A percentile compares a stretch with the other conserved stretches of the same genome.
phyloP scores from a whole-genome alignment of 768 basidiomycete species.

The Boletus rufocinnamomeus region DNA sequence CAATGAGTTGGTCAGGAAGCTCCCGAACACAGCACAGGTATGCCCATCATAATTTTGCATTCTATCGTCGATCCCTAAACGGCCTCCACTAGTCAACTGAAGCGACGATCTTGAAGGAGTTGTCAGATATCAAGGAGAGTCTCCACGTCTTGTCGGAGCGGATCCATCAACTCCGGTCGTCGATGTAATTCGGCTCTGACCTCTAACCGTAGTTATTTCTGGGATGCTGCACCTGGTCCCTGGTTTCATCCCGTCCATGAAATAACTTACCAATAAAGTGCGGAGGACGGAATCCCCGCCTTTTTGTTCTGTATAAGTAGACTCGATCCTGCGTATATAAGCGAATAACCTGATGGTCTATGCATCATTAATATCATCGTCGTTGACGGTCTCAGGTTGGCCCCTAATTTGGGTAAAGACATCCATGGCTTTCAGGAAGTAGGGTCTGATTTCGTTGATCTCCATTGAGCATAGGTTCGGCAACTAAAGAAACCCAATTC shows the following conservation, averaged over 20 bases:
- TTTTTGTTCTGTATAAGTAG: neutral
- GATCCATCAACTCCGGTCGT: slow-evolving; percentile 33
- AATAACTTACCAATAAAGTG: slow-evolving; percentile 6
- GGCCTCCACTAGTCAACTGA: slow-evolving; percentile 64
- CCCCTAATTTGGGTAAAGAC: slow-evolving; percentile 59
- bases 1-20: slow-evolving; percentile 63
- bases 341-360: slow-evolving; percentile 3
- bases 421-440: slow-evolving; percentile 82
- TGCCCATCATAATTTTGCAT: slow-evolving; percentile 26
- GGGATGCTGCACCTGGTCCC: neutral
- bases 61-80: slow-evolving; percentile 8
- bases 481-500: slow-evolving; percentile 47
- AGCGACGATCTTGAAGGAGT: slow-evolving; percentile 62
- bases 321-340: neutral
- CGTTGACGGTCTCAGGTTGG: slow-evolving; percentile 12
- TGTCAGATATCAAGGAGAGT: slow-evolving; percentile 52
- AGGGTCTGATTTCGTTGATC: slow-evolving; percentile 91
- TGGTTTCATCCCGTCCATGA: neutral
- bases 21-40: slow-evolving; percentile 75
- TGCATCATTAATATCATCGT: slow-evolving; percentile 1
- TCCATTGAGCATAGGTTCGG: slow-evolving; percentile 88
- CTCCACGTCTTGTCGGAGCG: slow-evolving; percentile 40
- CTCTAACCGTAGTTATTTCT: neutral
- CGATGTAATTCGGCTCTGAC: slow-evolving; percentile 5
- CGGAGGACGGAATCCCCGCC: neutral